Conservation (phyloP, 495 filamentous ascomycete species). For the Neurospora tetrasperma region DNA sequence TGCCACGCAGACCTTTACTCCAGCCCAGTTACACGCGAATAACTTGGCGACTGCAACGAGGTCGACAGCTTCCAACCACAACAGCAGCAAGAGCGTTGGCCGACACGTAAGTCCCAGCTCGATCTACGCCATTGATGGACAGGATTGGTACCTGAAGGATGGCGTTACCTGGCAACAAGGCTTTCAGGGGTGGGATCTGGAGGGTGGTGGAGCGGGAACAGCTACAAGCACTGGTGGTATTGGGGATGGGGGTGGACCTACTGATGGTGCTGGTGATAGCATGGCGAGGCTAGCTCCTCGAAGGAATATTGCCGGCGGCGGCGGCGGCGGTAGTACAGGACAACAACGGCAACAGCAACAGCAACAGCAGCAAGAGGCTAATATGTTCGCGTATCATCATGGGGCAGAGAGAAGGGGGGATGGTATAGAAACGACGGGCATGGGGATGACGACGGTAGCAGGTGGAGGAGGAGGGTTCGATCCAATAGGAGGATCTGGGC, state of each 20-base stretch:
- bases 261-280: background rate
- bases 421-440: background rate
- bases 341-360: background rate
- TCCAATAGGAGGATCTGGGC: constrained; percentile 5
- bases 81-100: background rate
- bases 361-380: background rate
- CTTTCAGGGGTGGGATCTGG: constrained; percentile 33
- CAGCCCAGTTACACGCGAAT: background rate
- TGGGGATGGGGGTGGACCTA: background rate
- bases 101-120: constrained; percentile 16
- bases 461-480: constrained; percentile 1
- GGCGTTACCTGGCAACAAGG: constrained; percentile 40
- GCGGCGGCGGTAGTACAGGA: background rate
- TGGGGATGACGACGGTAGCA: background rate
- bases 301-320: background rate
- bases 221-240: background rate
- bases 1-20: background rate
- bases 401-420: background rate
- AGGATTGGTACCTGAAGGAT: constrained; percentile 42
- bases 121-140: constrained; percentile 33
- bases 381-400: background rate
- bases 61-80: constrained; percentile 2
- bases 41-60: constrained; percentile 5
- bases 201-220: constrained; percentile 3
- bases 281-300: background rate